Conservation (phyloP, 495 filamentous ascomycete species). For the Aspergillus ostianus region DNA sequence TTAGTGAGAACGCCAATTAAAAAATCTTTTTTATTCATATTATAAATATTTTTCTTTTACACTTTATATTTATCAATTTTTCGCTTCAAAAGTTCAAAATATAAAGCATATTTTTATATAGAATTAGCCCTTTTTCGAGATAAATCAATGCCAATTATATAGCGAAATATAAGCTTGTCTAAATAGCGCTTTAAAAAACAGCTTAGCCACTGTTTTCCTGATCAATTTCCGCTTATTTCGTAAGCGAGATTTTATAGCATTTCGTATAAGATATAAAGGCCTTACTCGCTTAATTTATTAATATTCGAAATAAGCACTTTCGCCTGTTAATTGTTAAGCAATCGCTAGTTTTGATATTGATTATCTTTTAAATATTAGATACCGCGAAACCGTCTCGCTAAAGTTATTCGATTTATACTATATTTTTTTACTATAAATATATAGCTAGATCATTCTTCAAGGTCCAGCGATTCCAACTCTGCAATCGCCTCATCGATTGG, state of each 20-base stretch:
- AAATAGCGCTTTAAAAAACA: too few relatives aligned
- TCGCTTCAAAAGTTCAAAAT: background rate
- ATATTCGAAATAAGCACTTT: constrained; percentile 1
- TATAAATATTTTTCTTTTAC: background rate
- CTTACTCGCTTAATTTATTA: too few relatives aligned
- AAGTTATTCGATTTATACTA: background rate
- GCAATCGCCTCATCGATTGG: background rate
- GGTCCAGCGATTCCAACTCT: background rate
- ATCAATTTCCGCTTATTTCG: background rate
- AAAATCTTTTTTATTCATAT: background rate
- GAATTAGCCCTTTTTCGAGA: background rate
- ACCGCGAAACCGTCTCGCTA: background rate
- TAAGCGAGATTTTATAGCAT: background rate
- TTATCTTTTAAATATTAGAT: too few relatives aligned
- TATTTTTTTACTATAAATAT: background rate
- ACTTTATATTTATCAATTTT: background rate
- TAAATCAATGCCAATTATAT: constrained; percentile 1
- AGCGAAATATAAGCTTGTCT: background rate
- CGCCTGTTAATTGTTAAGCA: background rate
- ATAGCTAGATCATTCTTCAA: background rate
- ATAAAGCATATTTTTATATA: constrained; percentile 1
- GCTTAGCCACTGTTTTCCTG: background rate
- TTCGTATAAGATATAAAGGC: background rate
- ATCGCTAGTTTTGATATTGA: background rate
- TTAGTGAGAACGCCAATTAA: background rate